Base-by-base conservation (phyloP, 164 flowering plant species). In the Umbilicus rupestris region DNA sequence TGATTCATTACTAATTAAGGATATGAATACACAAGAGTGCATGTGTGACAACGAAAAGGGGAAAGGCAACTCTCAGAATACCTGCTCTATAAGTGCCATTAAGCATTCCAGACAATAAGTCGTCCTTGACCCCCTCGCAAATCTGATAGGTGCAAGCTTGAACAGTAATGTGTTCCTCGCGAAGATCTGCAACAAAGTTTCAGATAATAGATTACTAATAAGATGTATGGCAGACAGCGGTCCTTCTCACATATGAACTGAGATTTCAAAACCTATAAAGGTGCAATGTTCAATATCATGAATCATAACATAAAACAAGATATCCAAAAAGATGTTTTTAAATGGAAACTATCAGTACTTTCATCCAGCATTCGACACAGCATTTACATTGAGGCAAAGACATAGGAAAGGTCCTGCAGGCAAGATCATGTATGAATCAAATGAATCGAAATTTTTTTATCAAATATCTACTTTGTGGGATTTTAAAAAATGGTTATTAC, bases 61-160 rank as follows among this genome's bases (percentile, higher is more conserved):
- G 4, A 12, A 30, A 5, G 45, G 42, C 5, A 30, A 28, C 65
- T 15, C 24, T 9, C 52, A 73, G 63, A 58, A 31, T 80, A 81
- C 98, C 96, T 93, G 98, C 78, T 93, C 97, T 57, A 90, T 82
- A 29, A 89, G 89, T 39, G 97, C 85, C 66, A 93, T 68, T 49
- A 93, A 76, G 72, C 97, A 90, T 66, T 84, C 83, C 76, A 93
- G 73, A 76, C 97, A 93, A 73, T 93, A 93, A 69, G 77, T 86
- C 59, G 71, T 71, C 77, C 77, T 89, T 70, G 83, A 74, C 57
- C 68, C 84, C 76, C 83, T 90, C 31, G 72, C 16, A 60, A 73
- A 70, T 11, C 84, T 73, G 62, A 78, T 1, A 6, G 78, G 76
- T 72, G 87, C 73, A 55, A 86, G 71, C 74, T 88, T 90, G 22